These are phyloP conservation scores for Backusella westeae DNA, from an alignment of 192 early-diverging fungal genomes.

Conservation along the genomic window DNA sequence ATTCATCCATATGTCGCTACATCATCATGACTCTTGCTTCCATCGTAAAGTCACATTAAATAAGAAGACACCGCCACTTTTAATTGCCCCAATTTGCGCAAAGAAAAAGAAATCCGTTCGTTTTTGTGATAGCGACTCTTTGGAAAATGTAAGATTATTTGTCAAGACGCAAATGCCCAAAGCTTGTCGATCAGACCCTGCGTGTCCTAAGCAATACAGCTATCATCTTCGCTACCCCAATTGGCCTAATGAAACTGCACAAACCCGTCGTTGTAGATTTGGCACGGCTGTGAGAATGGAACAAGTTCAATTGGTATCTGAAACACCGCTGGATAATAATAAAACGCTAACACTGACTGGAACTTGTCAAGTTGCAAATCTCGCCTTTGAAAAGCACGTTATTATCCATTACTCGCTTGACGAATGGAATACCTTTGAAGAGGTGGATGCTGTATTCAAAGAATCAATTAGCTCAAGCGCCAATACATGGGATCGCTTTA, in stretches of 20 bases:
- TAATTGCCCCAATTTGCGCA: background rate
- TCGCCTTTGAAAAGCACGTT: conserved; percentile 85
- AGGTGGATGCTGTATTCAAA: conserved; percentile 60
- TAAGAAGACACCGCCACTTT: background rate
- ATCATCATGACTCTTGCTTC: background rate
- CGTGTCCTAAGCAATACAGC: background rate
- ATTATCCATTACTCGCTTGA: conserved; percentile 76
- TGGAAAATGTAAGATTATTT: conserved; percentile 16
- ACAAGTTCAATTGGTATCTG: background rate
- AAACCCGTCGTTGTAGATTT: background rate
- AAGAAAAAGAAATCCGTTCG: conserved; percentile 17
- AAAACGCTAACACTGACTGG: conserved; percentile 29
- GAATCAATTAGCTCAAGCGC: conserved; percentile 45
- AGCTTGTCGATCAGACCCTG: conserved; percentile 3
- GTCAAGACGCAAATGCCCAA: conserved; percentile 17
- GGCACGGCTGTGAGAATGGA: conserved; percentile 1
- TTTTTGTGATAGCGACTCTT: conserved; percentile 12
- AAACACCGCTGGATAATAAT: background rate
- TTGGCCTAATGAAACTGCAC: conserved; percentile 2
- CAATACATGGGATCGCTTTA: conserved; percentile 21
- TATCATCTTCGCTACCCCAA: conserved; percentile 1
- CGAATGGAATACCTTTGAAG: conserved; percentile 69
- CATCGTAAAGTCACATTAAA: conserved; percentile 11
- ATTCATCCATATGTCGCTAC: background rate
- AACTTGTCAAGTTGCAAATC: conserved; percentile 76